These are phyloP conservation scores for Podila horticola DNA, from an alignment of 192 early-diverging fungal species.

Conservation along the genomic window DNA sequence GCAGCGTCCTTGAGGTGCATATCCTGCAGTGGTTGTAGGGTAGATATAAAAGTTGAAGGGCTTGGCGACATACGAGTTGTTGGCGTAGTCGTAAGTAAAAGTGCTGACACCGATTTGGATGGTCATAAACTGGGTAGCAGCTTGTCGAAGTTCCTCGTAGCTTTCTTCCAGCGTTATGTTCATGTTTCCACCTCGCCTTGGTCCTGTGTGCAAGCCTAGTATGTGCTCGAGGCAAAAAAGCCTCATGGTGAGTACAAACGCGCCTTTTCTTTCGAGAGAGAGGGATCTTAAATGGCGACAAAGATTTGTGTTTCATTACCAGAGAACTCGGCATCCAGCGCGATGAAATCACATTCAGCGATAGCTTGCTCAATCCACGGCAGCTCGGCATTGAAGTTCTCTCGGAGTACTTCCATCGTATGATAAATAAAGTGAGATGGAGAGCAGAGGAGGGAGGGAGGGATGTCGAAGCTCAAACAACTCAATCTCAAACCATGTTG, in stretches of 20 bases:
- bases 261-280: not conserved
- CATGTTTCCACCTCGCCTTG: conserved; percentile 14
- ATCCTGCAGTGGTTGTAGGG: conserved; percentile 60
- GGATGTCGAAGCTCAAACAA: not conserved
- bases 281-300: not conserved
- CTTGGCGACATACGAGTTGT: conserved; percentile 70
- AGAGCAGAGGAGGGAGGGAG: not conserved
- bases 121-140: conserved; percentile 58
- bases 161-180: conserved; percentile 37
- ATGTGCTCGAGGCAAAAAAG: not conserved
- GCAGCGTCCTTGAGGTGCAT: conserved; percentile 59
- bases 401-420: conserved; percentile 76
- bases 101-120: conserved; percentile 88
- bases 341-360: conserved; percentile 72
- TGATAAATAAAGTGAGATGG: not conserved
- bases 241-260: not conserved
- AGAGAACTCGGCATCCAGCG: conserved; percentile 86
- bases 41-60: conserved; percentile 97
- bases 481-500: not conserved
- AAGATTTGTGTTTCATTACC: conserved; percentile 50
- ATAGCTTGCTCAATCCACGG: conserved; percentile 72
- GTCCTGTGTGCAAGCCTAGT: conserved; percentile 44
- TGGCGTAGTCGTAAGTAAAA: conserved; percentile 72
- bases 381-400: conserved; percentile 69
- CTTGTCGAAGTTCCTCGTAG: conserved; percentile 37